phyloP scores from a whole-genome alignment of 2,329 filamentous ascomycete genomes.

The Xylariomycetidae sp. region DNA sequence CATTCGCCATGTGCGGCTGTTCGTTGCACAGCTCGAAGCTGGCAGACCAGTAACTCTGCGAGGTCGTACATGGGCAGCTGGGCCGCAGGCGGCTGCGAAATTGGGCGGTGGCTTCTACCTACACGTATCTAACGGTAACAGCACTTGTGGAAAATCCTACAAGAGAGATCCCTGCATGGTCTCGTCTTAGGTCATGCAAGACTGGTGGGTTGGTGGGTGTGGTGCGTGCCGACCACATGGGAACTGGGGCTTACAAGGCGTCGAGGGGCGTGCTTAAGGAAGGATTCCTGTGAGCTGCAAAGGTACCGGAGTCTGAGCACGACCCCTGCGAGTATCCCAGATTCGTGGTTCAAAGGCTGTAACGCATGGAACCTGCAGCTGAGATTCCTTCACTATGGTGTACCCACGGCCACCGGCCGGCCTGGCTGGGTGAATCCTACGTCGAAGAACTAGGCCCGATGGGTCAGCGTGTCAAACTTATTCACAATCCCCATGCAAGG shows the following conservation, averaged over 20 bases:
- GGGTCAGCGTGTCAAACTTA: not conserved
- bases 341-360: slow-evolving; percentile 9
- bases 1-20: too few species aligned
- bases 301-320: slow-evolving; percentile 10
- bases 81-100: too few species aligned
- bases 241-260: slow-evolving; percentile 2
- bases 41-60: too few species aligned
- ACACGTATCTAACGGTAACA: not conserved
- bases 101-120: too few species aligned
- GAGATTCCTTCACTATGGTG: slow-evolving; percentile 5
- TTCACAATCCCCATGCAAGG: slow-evolving; percentile 8
- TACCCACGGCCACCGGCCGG: not conserved
- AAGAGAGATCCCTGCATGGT: slow-evolving; percentile 3
- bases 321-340: slow-evolving; percentile 6
- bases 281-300: slow-evolving; percentile 6
- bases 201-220: not conserved
- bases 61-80: too few species aligned
- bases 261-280: slow-evolving; percentile 8
- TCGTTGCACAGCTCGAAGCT: too few species aligned
- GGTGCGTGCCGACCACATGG: slow-evolving; percentile 11
- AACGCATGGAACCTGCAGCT: slow-evolving; percentile 9
- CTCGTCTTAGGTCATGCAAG: not conserved
- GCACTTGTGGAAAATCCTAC: slow-evolving; percentile 1
- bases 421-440: slow-evolving; percentile 1
- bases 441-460: not conserved